These are phyloP conservation scores for Medicago truncatula DNA, from an alignment of 306 rosid genomes.

Conservation along the genomic window MtrunA17r5.0-ANR NC_053049.1:45250001-45250500, in stretches of 20 bases:
- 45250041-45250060: slow-evolving; percentile 31
- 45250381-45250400: slow-evolving; percentile 73
- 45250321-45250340: slow-evolving; percentile 80
- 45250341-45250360: slow-evolving; percentile 79
- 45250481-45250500: not conserved
- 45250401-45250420: slow-evolving; percentile 62
- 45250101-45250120: slow-evolving; percentile 72
- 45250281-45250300: slow-evolving; percentile 89
- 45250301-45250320: slow-evolving; percentile 88
- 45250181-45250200: slow-evolving; percentile 64
- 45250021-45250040: slow-evolving; percentile 67
- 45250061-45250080: slow-evolving; percentile 38
- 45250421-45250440: slow-evolving; percentile 41
- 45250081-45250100: slow-evolving; percentile 28
- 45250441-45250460: slow-evolving; percentile 30
- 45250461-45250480: not conserved
- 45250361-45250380: slow-evolving; percentile 72
- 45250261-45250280: slow-evolving; percentile 50
- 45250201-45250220: slow-evolving; percentile 28
- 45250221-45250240: not conserved
- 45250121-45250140: slow-evolving; percentile 80
- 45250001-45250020: slow-evolving; percentile 78
- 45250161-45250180: slow-evolving; percentile 76
- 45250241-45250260: too few relatives aligned
- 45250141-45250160: slow-evolving; percentile 84